These are phyloP conservation scores for Arthrobotrys megalospora DNA, from an alignment of 2,329 filamentous ascomycete genomes.

Conservation along the genomic window DNA sequence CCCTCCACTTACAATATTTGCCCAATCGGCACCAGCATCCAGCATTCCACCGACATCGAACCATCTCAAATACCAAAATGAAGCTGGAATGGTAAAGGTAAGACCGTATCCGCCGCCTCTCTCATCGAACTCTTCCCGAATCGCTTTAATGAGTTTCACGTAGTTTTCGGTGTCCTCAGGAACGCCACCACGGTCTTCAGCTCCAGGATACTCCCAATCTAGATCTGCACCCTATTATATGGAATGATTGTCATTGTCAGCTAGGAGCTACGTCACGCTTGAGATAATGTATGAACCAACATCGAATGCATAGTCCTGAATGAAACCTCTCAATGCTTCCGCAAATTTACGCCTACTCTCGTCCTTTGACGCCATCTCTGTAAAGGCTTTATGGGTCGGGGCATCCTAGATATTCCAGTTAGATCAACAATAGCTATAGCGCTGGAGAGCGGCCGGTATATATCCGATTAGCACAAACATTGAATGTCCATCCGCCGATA, in stretches of 20 bases:
- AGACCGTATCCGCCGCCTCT: conserved; percentile 23
- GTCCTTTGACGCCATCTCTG: neutral
- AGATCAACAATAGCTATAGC: neutral
- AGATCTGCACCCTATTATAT: conserved; percentile 34
- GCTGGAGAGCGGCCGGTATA: neutral
- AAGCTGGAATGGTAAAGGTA: conserved; percentile 4
- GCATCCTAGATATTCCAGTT: neutral
- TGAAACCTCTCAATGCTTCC: neutral
- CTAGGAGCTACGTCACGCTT: neutral
- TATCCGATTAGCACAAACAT: conserved; percentile 4
- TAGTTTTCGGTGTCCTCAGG: conserved; percentile 67
- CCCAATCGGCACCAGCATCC: conserved; percentile 39
- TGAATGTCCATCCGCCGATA: conserved; percentile 28
- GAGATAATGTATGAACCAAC: conserved; percentile 1
- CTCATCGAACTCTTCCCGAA: conserved; percentile 66
- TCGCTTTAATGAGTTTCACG: conserved; percentile 62
- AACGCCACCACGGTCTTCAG: conserved; percentile 67
- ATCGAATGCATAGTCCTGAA: conserved; percentile 19
- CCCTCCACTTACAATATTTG: conserved; percentile 18
- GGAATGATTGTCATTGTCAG: neutral
- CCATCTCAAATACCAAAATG: conserved; percentile 8
- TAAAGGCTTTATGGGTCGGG: conserved; percentile 18
- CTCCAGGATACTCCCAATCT: conserved; percentile 67
- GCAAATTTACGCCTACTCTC: conserved; percentile 15
- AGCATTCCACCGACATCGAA: conserved; percentile 1